Base-by-base conservation (phyloP, 768 basidiomycete genomes). In the Clitopilus hobsonii region DNA sequence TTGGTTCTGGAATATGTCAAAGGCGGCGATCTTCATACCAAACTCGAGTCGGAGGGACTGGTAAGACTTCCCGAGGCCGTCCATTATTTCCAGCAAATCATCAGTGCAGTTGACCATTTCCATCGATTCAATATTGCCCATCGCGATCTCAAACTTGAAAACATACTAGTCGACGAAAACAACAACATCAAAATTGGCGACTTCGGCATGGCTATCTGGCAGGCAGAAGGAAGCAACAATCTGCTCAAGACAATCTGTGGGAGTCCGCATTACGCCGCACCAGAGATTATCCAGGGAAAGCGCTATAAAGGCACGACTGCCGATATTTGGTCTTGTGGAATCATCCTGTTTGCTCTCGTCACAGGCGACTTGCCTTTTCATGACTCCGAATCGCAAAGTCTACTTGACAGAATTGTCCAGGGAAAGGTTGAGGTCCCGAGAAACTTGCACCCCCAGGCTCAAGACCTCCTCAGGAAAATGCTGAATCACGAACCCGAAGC, bases 181-280 rank as follows among this genome's bases (percentile, higher is more conserved):
- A 82, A 80, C 59, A 94, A 93, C 61, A 86, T 98, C 81, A 98
- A 96, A 67, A 86, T 98, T 28, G 94, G 91, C 1, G 95, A 98
- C 71, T 95, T 97, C 66, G 94, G 95, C n/a, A 94, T 97, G 91
- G 94, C 94, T 3, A 89, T 90, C 28, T 94, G 91, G 88, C 90
- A 94, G 69, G 81, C 82, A 57, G 77, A 79, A 30, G 60, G 68
- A 8, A 62, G 65, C 23, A 73, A 71, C 50, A 76, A 72, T 11
- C 75, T 78, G 36, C 77, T 97, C 50, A 80, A 81, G 62, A 97
- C 94, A 0, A 88, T 89, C 22, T 97, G 95, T 61, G 95, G 95
- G 26, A 93, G 90, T 61, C 94, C 94, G 54, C 95, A 97, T 68
- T 97, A 98, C 56, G 94, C 94, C 16, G 90, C 91, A 11, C 94